Percentiles rank a stretch among this genome's conserved stretches.
These are phyloP conservation scores for Penicillium sp. DNA, from an alignment of 2,329 filamentous ascomycete species.

Conservation along the genomic window DNA sequence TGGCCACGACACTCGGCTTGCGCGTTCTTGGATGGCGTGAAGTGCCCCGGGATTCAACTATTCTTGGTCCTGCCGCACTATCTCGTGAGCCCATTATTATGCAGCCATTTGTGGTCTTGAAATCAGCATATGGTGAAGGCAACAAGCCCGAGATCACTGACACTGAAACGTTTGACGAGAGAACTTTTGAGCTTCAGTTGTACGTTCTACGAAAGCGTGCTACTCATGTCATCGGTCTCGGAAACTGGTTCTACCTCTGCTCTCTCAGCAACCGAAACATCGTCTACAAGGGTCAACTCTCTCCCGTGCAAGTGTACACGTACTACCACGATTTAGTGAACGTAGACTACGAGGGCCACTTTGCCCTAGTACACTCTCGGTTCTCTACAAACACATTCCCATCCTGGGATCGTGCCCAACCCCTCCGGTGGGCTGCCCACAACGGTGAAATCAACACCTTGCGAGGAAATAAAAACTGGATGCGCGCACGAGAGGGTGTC, in stretches of 20 bases:
- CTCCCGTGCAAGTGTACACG: slow-evolving; percentile 92
- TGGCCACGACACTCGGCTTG: slow-evolving; percentile 82
- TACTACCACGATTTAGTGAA: slow-evolving; percentile 98
- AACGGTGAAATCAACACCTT: slow-evolving; percentile 99
- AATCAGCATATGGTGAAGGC: slow-evolving; percentile 78
- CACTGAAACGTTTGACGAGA: slow-evolving; percentile 76
- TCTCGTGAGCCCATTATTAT: slow-evolving; percentile 94
- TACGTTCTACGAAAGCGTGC: slow-evolving; percentile 93
- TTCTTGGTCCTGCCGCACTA: slow-evolving; percentile 87
- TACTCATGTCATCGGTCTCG: slow-evolving; percentile 88
- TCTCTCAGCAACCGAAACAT: slow-evolving; percentile 97
- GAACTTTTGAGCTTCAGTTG: slow-evolving; percentile 85
- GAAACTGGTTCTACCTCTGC: slow-evolving; percentile 99
- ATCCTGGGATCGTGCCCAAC: slow-evolving; percentile 96
- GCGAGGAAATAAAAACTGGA: slow-evolving; percentile 99
- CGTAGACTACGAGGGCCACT: slow-evolving; percentile 95
- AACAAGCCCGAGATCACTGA: slow-evolving; percentile 77
- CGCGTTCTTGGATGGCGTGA: slow-evolving; percentile 94
- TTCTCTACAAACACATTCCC: slow-evolving; percentile 99
- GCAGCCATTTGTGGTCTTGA: slow-evolving; percentile 90
- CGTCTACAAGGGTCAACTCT: slow-evolving; percentile 96
- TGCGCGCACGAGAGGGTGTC: slow-evolving; percentile 92
- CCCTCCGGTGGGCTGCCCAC: slow-evolving; percentile 93
- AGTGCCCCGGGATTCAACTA: slow-evolving; percentile 87
- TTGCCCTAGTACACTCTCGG: slow-evolving; percentile 92